Conservation (phyloP, 2,329 filamentous ascomycete genomes). For the Sordariomycetes sp. region DNA sequence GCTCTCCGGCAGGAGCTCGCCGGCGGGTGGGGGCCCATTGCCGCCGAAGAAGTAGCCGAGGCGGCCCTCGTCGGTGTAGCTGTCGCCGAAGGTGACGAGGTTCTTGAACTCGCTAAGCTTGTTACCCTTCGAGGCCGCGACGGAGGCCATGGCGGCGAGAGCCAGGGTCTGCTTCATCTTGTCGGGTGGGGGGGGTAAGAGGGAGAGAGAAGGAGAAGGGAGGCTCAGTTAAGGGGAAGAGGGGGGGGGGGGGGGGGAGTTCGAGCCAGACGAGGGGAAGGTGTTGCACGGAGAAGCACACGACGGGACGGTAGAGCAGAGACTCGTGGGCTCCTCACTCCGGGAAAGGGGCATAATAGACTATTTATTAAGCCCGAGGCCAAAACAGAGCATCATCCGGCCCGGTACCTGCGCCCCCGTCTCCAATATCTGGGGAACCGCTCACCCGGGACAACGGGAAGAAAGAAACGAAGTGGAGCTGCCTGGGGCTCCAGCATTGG, state of each 20-base stretch:
- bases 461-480: not conserved
- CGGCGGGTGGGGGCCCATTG: conserved; percentile 53
- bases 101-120: conserved; percentile 35
- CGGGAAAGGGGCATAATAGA: not conserved
- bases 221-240: not conserved
- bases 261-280: not conserved
- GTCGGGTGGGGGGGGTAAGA: not conserved
- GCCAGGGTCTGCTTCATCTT: not conserved
- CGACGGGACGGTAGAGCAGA: not conserved
- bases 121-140: not conserved
- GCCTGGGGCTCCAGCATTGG: not conserved
- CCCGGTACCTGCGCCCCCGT: not conserved
- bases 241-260: not conserved
- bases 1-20: conserved; percentile 31
- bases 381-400: not conserved
- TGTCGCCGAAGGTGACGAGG: conserved; percentile 63
- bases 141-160: not conserved
- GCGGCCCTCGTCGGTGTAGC: conserved; percentile 65
- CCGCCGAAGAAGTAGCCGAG: conserved; percentile 50
- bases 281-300: not conserved
- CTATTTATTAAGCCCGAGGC: not conserved
- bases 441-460: not conserved
- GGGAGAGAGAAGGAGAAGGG: not conserved
- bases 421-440: not conserved
- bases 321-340: not conserved